Evolutionary conservation across 305 asterid genomes (phyloP).

Genomic region (Solanum hybrid): DNA sequence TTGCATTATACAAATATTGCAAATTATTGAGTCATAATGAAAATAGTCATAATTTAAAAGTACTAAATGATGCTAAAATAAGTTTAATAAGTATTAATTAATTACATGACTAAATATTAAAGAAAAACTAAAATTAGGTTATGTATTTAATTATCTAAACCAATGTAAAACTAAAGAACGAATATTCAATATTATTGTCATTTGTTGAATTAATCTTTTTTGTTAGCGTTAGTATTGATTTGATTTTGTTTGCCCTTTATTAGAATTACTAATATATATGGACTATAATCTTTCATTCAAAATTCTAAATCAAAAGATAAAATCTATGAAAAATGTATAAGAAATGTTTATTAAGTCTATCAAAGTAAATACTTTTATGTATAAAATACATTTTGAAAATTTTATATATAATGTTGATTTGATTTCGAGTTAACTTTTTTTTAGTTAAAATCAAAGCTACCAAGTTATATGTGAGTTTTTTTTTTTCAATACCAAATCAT

Average conservation of each 20-base stretch:
- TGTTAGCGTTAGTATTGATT: background rate
- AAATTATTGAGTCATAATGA: background rate
- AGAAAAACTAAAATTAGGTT: background rate
- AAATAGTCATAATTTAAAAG: background rate
- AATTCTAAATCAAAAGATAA: no score
- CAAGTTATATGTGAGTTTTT: background rate
- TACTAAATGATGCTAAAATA: background rate
- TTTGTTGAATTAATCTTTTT: background rate
- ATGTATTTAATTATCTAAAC: background rate
- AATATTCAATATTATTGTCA: background rate
- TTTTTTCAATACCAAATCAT: background rate
- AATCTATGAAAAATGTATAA: background rate
- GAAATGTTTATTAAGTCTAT: background rate
- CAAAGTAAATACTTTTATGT: background rate
- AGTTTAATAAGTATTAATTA: no score
- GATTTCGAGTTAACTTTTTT: background rate
- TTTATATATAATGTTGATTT: no score
- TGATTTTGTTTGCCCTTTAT: background rate
- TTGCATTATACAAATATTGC: background rate
- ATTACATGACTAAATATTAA: no score
- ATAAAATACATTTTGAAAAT: no score
- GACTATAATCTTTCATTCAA: background rate
- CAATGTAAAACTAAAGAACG: background rate
- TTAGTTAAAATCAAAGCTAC: background rate
- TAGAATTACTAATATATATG: no score